A percentile compares a stretch with the other conserved stretches of the same genome.
These are phyloP conservation scores for Peronospora tabacina DNA, from an alignment of 352 stramenopile genomes.

Conservation along the genomic window DNA sequence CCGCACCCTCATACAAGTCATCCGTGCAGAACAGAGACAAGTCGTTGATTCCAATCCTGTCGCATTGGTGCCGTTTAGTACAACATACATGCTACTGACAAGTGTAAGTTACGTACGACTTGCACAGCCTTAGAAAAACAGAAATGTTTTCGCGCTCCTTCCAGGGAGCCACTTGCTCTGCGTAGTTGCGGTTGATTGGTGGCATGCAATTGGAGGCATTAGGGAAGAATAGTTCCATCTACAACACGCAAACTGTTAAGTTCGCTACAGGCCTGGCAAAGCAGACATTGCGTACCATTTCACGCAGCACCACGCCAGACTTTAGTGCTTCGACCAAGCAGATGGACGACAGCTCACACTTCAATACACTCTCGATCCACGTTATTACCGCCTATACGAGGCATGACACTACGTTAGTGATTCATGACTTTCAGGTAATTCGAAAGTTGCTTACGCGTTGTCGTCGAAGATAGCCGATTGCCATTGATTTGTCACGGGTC, in stretches of 20 bases:
- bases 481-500: constrained; percentile 62
- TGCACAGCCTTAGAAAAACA: constrained; percentile 75
- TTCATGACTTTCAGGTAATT: neutral
- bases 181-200: constrained; percentile 73
- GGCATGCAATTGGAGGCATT: constrained; percentile 40
- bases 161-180: constrained; percentile 62
- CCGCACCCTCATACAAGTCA: constrained; percentile 77
- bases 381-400: constrained; percentile 48
- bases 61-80: constrained; percentile 3
- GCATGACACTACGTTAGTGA: neutral
- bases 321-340: constrained; percentile 60
- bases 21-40: constrained; percentile 77
- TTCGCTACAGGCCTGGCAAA: neutral
- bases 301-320: constrained; percentile 68
- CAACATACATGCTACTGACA: neutral
- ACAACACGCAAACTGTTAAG: neutral
- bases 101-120: constrained; percentile 38
- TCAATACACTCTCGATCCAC: constrained; percentile 68
- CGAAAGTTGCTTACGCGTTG: constrained; percentile 36
- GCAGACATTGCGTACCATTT: constrained; percentile 37
- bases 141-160: constrained; percentile 83
- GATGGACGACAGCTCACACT: constrained; percentile 40
- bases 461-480: constrained; percentile 64
- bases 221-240: constrained; percentile 57
- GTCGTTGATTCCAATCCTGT: constrained; percentile 76